phyloP scores from a whole-genome alignment of 371 early-diverging fungal genomes.

The Cokeromyces recurvatus region DNA sequence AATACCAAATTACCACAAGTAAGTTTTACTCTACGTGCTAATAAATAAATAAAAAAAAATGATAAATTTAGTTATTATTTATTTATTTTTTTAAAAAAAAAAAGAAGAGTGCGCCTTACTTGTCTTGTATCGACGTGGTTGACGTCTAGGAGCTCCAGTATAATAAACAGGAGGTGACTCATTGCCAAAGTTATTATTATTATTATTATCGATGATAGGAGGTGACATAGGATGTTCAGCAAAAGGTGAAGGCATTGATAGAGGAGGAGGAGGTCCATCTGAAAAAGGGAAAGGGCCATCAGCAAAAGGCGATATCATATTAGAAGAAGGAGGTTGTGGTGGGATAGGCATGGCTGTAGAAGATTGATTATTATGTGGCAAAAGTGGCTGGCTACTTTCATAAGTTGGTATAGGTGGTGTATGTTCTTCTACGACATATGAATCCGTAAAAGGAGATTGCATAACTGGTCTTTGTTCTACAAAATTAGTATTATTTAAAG shows the following conservation, averaged over 20 bases:
- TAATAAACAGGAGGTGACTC: slow-evolving; percentile 17
- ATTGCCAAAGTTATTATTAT: no score
- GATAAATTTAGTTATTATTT: not conserved
- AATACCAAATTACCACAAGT: slow-evolving; percentile 74
- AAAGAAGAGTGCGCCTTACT: slow-evolving; percentile 27
- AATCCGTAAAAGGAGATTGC: slow-evolving; percentile 37
- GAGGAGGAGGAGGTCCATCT: slow-evolving; percentile 13
- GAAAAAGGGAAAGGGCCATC: not conserved
- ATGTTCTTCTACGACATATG: slow-evolving; percentile 18
- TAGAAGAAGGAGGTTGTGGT: slow-evolving; percentile 15
- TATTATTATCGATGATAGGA: slow-evolving; percentile 11
- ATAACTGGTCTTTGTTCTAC: slow-evolving; percentile 28
- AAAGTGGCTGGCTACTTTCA: slow-evolving; percentile 24
- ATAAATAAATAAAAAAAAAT: slow-evolving; percentile 1
- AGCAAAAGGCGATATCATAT: no score
- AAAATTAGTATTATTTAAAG: slow-evolving; percentile 40
- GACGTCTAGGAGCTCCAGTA: slow-evolving; percentile 51
- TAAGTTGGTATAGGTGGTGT: slow-evolving; percentile 10
- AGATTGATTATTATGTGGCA: slow-evolving; percentile 14
- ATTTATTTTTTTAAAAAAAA: no score
- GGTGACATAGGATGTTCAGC: not conserved
- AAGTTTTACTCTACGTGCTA: slow-evolving; percentile 56
- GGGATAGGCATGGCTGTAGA: slow-evolving; percentile 1
- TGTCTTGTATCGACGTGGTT: slow-evolving; percentile 61
- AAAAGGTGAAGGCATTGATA: not conserved